Evolutionary conservation across 768 basidiomycete genomes (phyloP), one percentile per base, ranked within the genome.

Genomic region (Tricholoma matsutake): DNA sequence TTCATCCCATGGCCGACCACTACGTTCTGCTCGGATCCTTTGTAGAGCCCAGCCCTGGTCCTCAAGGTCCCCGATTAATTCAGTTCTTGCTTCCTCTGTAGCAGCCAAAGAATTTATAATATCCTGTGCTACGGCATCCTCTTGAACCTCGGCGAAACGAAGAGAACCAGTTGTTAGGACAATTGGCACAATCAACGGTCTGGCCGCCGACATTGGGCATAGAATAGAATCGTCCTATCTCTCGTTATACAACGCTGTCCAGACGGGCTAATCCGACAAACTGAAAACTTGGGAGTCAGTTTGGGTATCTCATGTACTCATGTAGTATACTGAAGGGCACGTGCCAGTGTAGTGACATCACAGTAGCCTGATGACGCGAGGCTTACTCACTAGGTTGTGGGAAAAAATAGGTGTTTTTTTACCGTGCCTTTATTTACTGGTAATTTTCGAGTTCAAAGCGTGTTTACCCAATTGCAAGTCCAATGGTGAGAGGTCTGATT

Each of bases 11-110:
- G 76, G 70, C 22, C 85, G 77, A 54, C 89, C 90, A 52, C 72
- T 73, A 20, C 73, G 77, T 68, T 92, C 86, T 41, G 71, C 76
- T 52, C 87, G 79, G 49, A 91, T 80, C 57, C 71, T 76, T 71
- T 91, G 91, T 61, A 94, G 71, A 20, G 83, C 87, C 91, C 91
- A 94, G 4, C 81, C 83, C 57, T 71, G 72, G 31, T 86, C 81
- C 45, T 81, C 74, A 14, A 87, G 73, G 65, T 83, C 82, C 9
- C 84, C 85, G 3, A 89, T 76, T 14, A 86, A 71, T 39, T 86
- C 86, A 16, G 72, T 64, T 65, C 75, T 81, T 60, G 88, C 78
- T 20, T 83, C 82, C 20, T 83, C 80, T 25, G 76, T 65, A 11
- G 69, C 66, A 37, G 81, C 68, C 49, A 92, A 75, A 35, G 71